phyloP scores from a whole-genome alignment of 2,329 filamentous ascomycete species.

The Cercospora sp. region DNA sequence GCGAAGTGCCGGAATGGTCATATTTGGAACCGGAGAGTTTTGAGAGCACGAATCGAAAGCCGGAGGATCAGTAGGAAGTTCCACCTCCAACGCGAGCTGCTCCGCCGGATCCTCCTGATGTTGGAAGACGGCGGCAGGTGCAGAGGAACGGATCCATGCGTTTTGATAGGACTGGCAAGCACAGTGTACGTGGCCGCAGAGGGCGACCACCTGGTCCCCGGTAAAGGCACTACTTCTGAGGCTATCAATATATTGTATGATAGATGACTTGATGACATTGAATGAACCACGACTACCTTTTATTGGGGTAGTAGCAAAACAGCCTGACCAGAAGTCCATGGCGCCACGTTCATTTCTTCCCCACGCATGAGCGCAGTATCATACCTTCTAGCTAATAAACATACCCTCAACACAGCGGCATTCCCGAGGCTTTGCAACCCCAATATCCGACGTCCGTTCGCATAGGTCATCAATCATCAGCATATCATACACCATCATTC shows the following conservation, averaged over 20 bases:
- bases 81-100: constrained; percentile 8
- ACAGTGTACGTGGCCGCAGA: background rate
- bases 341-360: background rate
- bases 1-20: constrained; percentile 85
- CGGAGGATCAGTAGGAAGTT: constrained; percentile 23
- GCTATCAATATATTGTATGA: background rate
- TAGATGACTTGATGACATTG: background rate
- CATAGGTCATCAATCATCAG: background rate
- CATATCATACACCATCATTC: background rate
- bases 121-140: background rate
- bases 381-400: no score
- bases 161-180: background rate
- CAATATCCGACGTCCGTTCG: no score
- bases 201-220: background rate
- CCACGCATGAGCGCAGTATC: no score
- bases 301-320: background rate
- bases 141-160: background rate
- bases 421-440: no score
- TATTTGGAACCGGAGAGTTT: constrained; percentile 43
- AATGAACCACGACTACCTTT: background rate
- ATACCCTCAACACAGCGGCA: no score
- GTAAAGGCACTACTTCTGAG: background rate
- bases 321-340: background rate
- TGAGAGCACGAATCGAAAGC: constrained; percentile 36
- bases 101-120: background rate